A percentile compares a stretch with the other conserved stretches of the same genome.
Evolutionary conservation across 2,329 filamentous ascomycete genomes (phyloP).

Genomic region (Pseudogymnoascus sp.): DNA sequence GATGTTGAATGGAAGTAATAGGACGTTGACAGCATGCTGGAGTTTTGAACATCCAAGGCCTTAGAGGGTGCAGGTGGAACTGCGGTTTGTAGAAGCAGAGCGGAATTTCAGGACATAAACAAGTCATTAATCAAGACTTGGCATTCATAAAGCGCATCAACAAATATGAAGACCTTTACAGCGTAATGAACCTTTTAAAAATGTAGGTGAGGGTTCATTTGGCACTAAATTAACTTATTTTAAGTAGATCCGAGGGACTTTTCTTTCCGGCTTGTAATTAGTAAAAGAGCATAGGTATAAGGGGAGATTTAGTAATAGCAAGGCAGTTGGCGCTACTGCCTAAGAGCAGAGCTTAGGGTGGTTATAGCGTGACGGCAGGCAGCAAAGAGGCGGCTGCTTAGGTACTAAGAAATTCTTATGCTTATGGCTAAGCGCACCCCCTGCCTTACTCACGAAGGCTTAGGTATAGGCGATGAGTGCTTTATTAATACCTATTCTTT

Average conservation of each 20-base stretch:
- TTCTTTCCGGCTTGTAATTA: background rate
- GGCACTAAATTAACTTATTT: background rate
- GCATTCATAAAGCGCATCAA: no score
- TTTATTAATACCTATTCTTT: background rate
- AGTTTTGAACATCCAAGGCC: no score
- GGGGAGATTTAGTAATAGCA: background rate
- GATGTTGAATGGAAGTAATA: no score
- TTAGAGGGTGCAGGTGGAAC: no score
- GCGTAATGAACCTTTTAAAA: no score
- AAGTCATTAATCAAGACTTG: no score
- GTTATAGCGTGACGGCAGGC: background rate
- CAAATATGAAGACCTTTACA: no score
- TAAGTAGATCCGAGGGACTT: background rate
- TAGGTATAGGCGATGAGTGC: background rate
- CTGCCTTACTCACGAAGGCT: background rate
- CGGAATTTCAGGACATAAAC: no score
- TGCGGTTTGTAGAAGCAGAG: no score
- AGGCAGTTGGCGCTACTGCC: background rate
- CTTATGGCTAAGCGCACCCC: background rate
- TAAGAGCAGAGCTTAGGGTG: background rate
- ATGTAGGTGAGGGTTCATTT: background rate
- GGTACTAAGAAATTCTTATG: background rate
- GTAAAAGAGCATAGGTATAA: background rate
- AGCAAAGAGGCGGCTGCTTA: no score
- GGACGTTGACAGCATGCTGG: no score